These are phyloP conservation scores for Massariosphaeria phaeospora DNA, from an alignment of 495 filamentous ascomycete genomes.

Conservation along the genomic window DNA sequence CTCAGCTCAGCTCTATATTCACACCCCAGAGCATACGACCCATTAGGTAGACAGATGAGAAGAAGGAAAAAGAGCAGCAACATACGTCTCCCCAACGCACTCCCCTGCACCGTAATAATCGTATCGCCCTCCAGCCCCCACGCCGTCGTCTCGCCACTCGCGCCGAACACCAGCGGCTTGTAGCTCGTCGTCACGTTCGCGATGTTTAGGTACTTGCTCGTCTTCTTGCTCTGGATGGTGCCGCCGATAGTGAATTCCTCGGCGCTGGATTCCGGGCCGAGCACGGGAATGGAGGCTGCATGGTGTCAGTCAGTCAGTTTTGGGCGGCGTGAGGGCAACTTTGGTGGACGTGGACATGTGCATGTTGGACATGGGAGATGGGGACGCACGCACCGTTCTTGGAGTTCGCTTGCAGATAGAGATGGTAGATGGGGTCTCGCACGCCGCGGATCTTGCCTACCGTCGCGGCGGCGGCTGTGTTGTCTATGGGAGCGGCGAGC, in stretches of 20 bases:
- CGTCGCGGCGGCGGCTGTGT: conserved; percentile 7
- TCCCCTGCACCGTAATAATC: conserved; percentile 46
- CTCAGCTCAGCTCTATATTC: not conserved
- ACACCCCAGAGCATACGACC: not conserved
- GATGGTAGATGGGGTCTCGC: conserved; percentile 44
- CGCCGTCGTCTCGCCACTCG: conserved; percentile 39
- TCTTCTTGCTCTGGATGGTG: conserved; percentile 48
- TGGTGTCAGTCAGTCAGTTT: conserved; percentile 19
- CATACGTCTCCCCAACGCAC: conserved; percentile 43
- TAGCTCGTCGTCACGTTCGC: conserved; percentile 44
- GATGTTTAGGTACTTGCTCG: conserved; percentile 46
- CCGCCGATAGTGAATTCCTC: conserved; percentile 46
- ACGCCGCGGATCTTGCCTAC: conserved; percentile 43
- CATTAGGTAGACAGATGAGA: not conserved
- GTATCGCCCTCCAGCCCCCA: conserved; percentile 53
- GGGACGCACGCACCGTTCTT: conserved; percentile 30
- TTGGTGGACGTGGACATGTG: no score
- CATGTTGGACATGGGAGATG: no score
- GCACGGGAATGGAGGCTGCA: conserved; percentile 41
- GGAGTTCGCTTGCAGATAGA: conserved; percentile 44
- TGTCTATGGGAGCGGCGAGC: not conserved
- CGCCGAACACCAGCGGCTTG: conserved; percentile 45
- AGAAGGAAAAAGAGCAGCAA: not conserved
- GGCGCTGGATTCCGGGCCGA: conserved; percentile 45
- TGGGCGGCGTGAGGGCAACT: no score